Base-by-base conservation (phyloP, 192 early-diverging fungal genomes). In the Dimargaris verticillata region DNA sequence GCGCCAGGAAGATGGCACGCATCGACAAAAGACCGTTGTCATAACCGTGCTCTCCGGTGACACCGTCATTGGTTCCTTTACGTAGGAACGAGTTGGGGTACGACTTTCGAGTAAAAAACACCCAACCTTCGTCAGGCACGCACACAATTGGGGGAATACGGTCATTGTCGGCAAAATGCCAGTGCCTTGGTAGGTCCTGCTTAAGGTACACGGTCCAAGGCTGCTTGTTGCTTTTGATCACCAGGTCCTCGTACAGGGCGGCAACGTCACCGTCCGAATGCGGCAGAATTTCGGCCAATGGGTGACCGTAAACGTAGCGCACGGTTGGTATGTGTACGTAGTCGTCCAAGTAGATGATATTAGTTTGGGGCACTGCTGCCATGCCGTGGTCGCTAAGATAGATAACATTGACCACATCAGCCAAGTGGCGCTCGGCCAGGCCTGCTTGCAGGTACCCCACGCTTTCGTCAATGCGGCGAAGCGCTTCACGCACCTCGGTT, bases 321-420 rank as follows among this genome's bases (percentile, higher is more conserved):
- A 91, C 61, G 6, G 64, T 62, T 25, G 72, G 64, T n/a, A 75
- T 62, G 50, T 84, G 77, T 51, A 89, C 76, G 43, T 75, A 76
- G 49, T 88, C 83, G 57, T 92, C 88, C 52, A 90, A 71, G 65
- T 82, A 89, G 44, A 93, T 80, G 28, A 81, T 73, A 45, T 78
- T 65, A 7, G 70, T 59, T 28, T 46, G 61, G 28, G 72, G 68
- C 0, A 72, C 68, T 43, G 74, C 71, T 0, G 84, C 70, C 93
- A 96, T 96, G 7, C 93, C 93, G 47, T 96, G 93, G 68, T 96
- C 93, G 64, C 87, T 90, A 38, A 83, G 74, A 46, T 83, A 61
- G 57, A 76, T 62, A 1, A 92, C 42, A 64, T 92, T 85, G 29
- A 89, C 84, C 12, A 75, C 62, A 15, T 78, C 44, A 17, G 76